Base-by-base conservation (phyloP, 148 eudicot genomes). In the Vaccinium macrocarpon region DNA sequence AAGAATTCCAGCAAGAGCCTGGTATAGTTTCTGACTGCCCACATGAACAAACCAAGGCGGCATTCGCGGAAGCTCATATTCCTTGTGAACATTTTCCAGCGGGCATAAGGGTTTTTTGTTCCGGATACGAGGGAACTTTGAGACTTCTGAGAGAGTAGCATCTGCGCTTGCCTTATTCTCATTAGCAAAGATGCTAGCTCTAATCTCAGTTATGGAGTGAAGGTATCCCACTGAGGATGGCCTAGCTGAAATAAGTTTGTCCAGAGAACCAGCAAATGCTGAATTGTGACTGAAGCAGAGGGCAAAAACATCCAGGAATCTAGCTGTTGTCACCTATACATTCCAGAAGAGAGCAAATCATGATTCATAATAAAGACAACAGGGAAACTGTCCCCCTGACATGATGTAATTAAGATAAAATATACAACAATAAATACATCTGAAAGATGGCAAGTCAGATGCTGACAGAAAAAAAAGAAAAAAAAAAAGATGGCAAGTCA, bases 41-140 rank as follows among this genome's bases (percentile, higher is more conserved):
- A 90, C 86, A 83, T 91, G 32, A 64, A 82, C 84, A 91, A 94
- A 95, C 99, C 99, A 96, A 85, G 99, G 99, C 80, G 99, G 99
- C 93, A 96, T 90, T 84, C 93, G 90, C 50, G 97, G 99, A 87
- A 96, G 93, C 87, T 89, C 88, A 82, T 87, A 91, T 71, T 91
- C 91, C 46, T 87, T 85, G 29, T 84, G 81, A 10, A 84, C 68
- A 79, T 80, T 86, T 64, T 86, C 90, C 53, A 59, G 35, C 5
- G 87, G 62, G 52, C 84, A 48, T 81, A 76, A 35, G 25, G 64
- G 62, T 84, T 86, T 89, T 86, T 88, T 90, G 74, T 83, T 81
- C 82, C 85, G 86, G 52, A 75, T 75, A 61, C 56, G 50, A 59
- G 38, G 53, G 68, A 71, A 49, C 6, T 79, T 88, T 27, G 89